Base-by-base conservation (phyloP, 331 rosid species). In the Quercus tomentella region DNA sequence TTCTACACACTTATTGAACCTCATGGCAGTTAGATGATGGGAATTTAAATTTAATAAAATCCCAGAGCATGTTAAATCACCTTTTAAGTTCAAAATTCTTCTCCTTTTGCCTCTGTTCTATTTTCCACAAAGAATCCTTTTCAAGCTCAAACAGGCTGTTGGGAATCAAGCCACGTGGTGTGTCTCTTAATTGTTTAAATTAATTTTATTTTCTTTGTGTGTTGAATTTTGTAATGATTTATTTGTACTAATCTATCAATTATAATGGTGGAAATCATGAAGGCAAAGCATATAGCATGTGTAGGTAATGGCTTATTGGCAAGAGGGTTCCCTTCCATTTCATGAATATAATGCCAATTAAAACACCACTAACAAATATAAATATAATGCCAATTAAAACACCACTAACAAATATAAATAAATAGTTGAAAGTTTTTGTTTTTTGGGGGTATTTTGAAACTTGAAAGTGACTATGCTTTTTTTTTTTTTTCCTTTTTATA, bases 141-240 rank as follows among this genome's bases (percentile, higher is more conserved):
- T 28, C 80, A 83, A 67, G 28, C 82, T 76, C 72, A 76, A 81
- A 84, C 89, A 91, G 90, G 82, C 88, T 84, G 90, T 82, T 67
- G 31, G 80, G 91, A 82, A 89, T 91, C 90, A 82, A 86, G 82
- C 78, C 92, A 91, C 87, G 88, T 84, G 90, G 84, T 79, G 33
- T 77, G 86, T 79, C 73, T 81, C 73, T 49, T 49, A 49, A 3
- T 49, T 49, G 54, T 37, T 37, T 45, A 69, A 58, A 73, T 21
- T 28, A 62, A 70, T 63, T 73, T n/a, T 70, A 43, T 52, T 20
- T 25, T 73, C 60, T n/a, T 6, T 72, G 56, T 26, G 57, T 73
- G 35, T 58, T n/a, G 45, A 58, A 77, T 56, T 66, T 71, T 77
- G 25, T 77, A 51, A 43, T 71, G 41, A 72, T 68, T 18, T 43